Evolutionary conservation across 1,284 basidiomycete genomes (phyloP), one percentile per base, ranked within the genome.

Genomic region (Xerocomus nothofagi): DNA sequence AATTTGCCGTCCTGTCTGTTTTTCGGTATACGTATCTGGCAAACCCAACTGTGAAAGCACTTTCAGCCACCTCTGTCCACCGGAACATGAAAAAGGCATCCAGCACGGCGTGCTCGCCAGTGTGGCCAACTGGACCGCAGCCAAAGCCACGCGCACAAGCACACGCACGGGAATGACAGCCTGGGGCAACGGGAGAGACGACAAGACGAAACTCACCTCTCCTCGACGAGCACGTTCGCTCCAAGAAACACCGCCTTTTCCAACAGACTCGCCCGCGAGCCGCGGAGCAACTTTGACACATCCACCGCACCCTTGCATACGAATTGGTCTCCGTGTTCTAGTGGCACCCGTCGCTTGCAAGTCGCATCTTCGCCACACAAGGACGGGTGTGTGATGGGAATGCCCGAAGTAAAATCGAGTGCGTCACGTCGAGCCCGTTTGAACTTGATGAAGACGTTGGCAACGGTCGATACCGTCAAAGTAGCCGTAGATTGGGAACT

Each of bases 231-330:
- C 3, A 78, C 79, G 56, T 82, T 83, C 1, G 77, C 81, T 11
- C 81, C 83, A 4, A 79, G 53, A 20, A 59, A 58, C 50, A 73
- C 68, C n/a, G 81, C 80, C 47, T 74, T 72, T 48, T 83, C 77
- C 48, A 84, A 61, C 33, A 88, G 62, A 33, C 70, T 66, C 9
- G 71, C 66, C 41, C 86, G 76, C 24, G 79, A 77, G 12, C 74
- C 76, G 12, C 81, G 69, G 41, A 89, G 67, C 10, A 89, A 72
- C 51, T 75, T 78, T 18, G 65, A 60, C 24, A 79, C 71, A 57
- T 88, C 83, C 29, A 89, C 87, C 1, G 76, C 87, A 44, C 79
- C 81, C 12, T 67, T 69, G 58, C 87, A 89, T 7, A 79, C 66
- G 57, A 78, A 88, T 12, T 71, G 65, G 53, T 85, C 81, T 12